Evolutionary conservation across 768 basidiomycete species (phyloP), one percentile per base, ranked within the genome.

Genomic region (Gymnopilus dilepis): DNA sequence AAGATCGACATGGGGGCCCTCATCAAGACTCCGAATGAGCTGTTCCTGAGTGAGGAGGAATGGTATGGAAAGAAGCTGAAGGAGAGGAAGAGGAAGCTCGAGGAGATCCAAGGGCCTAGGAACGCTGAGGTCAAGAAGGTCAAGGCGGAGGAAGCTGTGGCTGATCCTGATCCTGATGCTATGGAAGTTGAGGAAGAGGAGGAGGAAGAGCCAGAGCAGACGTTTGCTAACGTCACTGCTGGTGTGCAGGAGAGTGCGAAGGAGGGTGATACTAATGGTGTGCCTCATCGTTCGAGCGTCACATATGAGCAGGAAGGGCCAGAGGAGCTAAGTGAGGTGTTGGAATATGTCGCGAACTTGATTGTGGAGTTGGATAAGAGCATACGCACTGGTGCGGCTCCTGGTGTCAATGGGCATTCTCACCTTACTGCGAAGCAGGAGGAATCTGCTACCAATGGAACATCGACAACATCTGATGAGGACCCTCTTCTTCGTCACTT

Each of bases 1-100:
- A 82, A 83, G 69, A 80, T 86, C 56, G 84, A 86, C 62, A 84
- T 86, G 82, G 80, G 76, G 3, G 74, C 80, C 4, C 65, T 86
- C 56, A 82, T 86, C 51, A 79, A 75, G 56, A 65, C 70, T 2
- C 82, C 83, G 0, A 76, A 77, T 19, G 84, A 86, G 63, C 64
- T 86, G 37, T 80, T 79, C 59, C 60, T 76, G 40, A 85, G 83
- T 66, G 83, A 84, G 61, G 76, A 79, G 64, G 84, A 80, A 65
- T 86, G 83, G 84, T 75, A 74, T 12, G 84, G 83, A 55, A 81
- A 80, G 68, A 65, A 63, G 7, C 60, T 82, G 19, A 77, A 75
- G 67, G 77, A 78, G 67, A 65, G 73, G 62, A 70, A 66, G 53
- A 24, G 28, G 38, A 50, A 15, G 34, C 9, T 13, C 38, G 40